A percentile compares a stretch with the other conserved stretches of the same genome.
These are phyloP conservation scores for Decorospora gaudefroyi DNA, from an alignment of 2,329 filamentous ascomycete species.

Conservation along the genomic window DNA sequence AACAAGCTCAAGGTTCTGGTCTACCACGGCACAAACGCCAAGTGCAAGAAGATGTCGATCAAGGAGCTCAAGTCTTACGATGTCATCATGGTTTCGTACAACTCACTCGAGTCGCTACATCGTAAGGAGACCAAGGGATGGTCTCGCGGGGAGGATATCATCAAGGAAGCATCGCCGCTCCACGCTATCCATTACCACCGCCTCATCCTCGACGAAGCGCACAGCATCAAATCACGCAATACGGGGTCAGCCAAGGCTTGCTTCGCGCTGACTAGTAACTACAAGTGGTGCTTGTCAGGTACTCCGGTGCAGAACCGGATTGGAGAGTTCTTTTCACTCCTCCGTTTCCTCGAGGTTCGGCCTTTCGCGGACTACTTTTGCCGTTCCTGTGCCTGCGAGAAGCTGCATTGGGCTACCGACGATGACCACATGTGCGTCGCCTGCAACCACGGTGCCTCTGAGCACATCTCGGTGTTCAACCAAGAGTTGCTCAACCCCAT, in stretches of 20 bases:
- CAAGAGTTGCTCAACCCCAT: slow-evolving; percentile 89
- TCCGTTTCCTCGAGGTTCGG: slow-evolving; percentile 85
- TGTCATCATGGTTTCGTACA: slow-evolving; percentile 97
- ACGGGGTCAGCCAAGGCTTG: slow-evolving; percentile 94
- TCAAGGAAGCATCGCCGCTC: slow-evolving; percentile 77
- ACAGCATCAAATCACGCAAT: slow-evolving; percentile 88
- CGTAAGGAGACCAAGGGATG: slow-evolving; percentile 93
- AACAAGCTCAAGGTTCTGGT: slow-evolving; percentile 89
- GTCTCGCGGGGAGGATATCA: slow-evolving; percentile 74
- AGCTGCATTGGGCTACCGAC: slow-evolving; percentile 81
- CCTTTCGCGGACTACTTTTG: slow-evolving; percentile 96
- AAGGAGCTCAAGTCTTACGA: slow-evolving; percentile 81
- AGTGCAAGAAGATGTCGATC: slow-evolving; percentile 74
- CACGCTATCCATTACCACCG: slow-evolving; percentile 88
- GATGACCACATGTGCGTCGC: slow-evolving; percentile 69
- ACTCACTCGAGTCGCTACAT: slow-evolving; percentile 84
- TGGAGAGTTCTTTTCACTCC: slow-evolving; percentile 92
- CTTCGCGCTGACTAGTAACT: slow-evolving; percentile 83
- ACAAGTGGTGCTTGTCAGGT: slow-evolving; percentile 94
- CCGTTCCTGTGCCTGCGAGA: slow-evolving; percentile 79
- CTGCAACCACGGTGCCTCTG: slow-evolving; percentile 69
- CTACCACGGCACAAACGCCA: slow-evolving; percentile 83
- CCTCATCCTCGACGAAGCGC: slow-evolving; percentile 90
- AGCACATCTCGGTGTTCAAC: slow-evolving; percentile 84
- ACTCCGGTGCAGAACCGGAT: slow-evolving; percentile 97